Evolutionary conservation across 441 rosid species (phyloP).

Genomic region (Croton laevigatus): DNA sequence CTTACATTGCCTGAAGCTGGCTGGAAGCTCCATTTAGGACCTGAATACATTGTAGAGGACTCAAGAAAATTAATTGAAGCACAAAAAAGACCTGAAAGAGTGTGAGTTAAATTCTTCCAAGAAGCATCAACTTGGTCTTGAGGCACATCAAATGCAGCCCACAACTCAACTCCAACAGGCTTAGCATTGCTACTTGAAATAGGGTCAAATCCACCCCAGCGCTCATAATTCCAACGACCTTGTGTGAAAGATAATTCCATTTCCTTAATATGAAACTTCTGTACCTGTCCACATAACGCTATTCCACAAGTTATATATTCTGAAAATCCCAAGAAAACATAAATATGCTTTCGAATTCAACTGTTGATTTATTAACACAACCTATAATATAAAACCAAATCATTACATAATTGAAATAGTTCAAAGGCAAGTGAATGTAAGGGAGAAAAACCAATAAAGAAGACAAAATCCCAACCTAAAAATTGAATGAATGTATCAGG

Average conservation of each 20-base stretch:
- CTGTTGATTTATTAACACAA: not conserved
- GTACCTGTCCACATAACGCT: slow-evolving; percentile 49
- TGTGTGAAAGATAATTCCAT: slow-evolving; percentile 97
- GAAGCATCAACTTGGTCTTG: slow-evolving; percentile 65
- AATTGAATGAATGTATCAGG: not conserved
- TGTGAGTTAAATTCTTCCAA: slow-evolving; percentile 88
- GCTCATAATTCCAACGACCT: slow-evolving; percentile 96
- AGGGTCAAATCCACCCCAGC: slow-evolving; percentile 95
- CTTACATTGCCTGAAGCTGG: slow-evolving; percentile 59
- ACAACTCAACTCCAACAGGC: slow-evolving; percentile 94
- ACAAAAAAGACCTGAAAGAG: slow-evolving; percentile 92
- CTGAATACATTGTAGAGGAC: slow-evolving; percentile 73
- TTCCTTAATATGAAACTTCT: slow-evolving; percentile 71
- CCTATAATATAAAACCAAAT: not conserved
- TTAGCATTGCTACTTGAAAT: slow-evolving; percentile 84
- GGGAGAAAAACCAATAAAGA: not conserved
- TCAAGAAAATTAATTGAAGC: slow-evolving; percentile 93
- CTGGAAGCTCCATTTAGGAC: slow-evolving; percentile 79
- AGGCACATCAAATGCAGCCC: slow-evolving; percentile 95
- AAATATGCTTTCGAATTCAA: not conserved
- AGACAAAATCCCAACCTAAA: not conserved
- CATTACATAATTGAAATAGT: not conserved
- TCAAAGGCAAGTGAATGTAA: not conserved
- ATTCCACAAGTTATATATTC: slow-evolving; percentile 3
- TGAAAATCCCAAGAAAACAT: not conserved